phyloP scores from a whole-genome alignment of 2,329 filamentous ascomycete species.

The Sclerotinia sclerotiorum region DNA sequence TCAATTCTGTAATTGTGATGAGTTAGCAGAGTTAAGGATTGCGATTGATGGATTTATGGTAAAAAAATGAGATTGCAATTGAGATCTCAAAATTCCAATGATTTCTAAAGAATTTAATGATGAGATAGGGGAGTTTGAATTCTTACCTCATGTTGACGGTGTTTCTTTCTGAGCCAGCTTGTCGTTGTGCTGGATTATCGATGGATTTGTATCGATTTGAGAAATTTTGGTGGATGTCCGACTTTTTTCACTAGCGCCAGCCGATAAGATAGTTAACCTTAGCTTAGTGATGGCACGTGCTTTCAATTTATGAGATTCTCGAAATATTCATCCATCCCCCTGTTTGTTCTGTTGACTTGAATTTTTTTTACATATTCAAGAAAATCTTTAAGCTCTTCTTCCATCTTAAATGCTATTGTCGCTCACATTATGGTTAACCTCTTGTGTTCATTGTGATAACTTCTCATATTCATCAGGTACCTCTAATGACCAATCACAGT shows the following conservation, averaged over 20 bases:
- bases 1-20: constrained; percentile 21
- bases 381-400: background rate
- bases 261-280: constrained; percentile 21
- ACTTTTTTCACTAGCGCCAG: constrained; percentile 23
- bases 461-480: constrained; percentile 4
- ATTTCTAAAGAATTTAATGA: no score
- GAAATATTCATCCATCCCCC: background rate
- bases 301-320: background rate
- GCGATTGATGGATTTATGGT: background rate
- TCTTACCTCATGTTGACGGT: constrained; percentile 25
- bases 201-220: constrained; percentile 12
- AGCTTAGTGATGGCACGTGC: constrained; percentile 18
- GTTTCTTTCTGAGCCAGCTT: constrained; percentile 16
- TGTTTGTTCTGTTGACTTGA: background rate
- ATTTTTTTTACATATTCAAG: background rate
- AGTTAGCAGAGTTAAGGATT: constrained; percentile 10
- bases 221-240: constrained; percentile 23
- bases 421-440: background rate
- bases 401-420: background rate
- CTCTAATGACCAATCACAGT: constrained; percentile 10
- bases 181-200: constrained; percentile 21
- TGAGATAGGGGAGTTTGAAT: background rate
- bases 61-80: background rate
- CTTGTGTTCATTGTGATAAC: constrained; percentile 1
- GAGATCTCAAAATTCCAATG: background rate